Conservation (phyloP, 2,329 filamentous ascomycete genomes). For the Aspergillus sp. region DNA sequence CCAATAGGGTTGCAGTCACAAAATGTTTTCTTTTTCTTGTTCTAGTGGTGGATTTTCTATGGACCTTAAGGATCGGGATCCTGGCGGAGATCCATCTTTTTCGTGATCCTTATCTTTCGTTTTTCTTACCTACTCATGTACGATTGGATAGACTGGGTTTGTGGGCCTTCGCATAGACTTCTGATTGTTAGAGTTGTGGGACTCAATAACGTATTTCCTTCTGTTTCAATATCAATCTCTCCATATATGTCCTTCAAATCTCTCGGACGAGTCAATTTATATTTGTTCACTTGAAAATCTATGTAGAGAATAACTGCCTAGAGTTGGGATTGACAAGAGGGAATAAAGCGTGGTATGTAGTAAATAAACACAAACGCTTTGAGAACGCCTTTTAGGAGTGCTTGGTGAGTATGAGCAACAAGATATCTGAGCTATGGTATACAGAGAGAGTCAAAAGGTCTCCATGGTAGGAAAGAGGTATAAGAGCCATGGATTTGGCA, state of each 20-base stretch:
- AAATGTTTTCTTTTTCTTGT: neutral
- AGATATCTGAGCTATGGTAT: constrained; percentile 3
- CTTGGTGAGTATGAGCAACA: constrained; percentile 2
- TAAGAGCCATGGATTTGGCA: neutral
- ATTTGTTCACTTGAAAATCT: constrained; percentile 6
- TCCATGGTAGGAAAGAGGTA: constrained; percentile 1
- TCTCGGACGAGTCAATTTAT: neutral
- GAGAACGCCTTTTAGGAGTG: neutral
- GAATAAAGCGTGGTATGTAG: neutral
- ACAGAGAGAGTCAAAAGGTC: neutral
- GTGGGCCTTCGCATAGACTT: constrained; percentile 25
- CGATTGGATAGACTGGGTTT: constrained; percentile 35
- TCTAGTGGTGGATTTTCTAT: neutral
- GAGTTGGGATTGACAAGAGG: neutral
- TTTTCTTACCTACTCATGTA: constrained; percentile 27
- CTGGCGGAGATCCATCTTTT: constrained; percentile 9
- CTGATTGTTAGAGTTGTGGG: constrained; percentile 4
- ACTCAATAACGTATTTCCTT: constrained; percentile 15
- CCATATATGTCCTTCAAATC: neutral
- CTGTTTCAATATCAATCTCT: constrained; percentile 12
- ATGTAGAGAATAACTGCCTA: neutral
- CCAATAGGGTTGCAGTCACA: neutral
- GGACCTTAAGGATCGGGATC: neutral
- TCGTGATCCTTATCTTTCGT: constrained; percentile 17
- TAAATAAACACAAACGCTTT: neutral